Percentiles rank a stretch among this genome's conserved stretches.
Conservation (phyloP, 495 filamentous ascomycete genomes). For the Delitschia confertaspora region DNA sequence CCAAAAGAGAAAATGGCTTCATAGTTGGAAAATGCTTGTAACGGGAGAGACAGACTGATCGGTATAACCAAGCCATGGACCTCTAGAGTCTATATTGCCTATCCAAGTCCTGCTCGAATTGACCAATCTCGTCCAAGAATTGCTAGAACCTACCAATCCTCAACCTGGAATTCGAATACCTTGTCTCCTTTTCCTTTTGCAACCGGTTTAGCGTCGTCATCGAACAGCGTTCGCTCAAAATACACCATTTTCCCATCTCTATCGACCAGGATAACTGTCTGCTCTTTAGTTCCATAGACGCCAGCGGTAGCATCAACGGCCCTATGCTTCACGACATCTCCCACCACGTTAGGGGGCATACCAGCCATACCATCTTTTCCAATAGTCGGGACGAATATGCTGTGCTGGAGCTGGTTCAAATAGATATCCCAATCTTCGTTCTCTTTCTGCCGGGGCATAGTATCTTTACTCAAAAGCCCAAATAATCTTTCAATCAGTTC, state of each 20-base stretch:
- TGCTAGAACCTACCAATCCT: slow-evolving; percentile 35
- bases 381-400: slow-evolving; percentile 76
- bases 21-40: background rate
- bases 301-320: slow-evolving; percentile 41
- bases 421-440: slow-evolving; percentile 59
- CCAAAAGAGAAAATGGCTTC: too few relatives aligned
- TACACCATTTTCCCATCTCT: slow-evolving; percentile 68
- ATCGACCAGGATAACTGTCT: slow-evolving; percentile 76
- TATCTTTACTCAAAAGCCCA: slow-evolving; percentile 59
- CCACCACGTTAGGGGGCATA: slow-evolving; percentile 45
- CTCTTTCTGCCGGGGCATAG: slow-evolving; percentile 52
- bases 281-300: slow-evolving; percentile 86
- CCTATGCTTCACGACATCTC: slow-evolving; percentile 36
- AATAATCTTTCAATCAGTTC: slow-evolving; percentile 64
- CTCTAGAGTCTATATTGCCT: background rate
- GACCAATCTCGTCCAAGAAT: background rate
- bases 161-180: slow-evolving; percentile 55
- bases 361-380: slow-evolving; percentile 42
- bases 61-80: background rate
- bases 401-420: slow-evolving; percentile 59
- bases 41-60: background rate
- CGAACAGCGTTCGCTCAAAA: slow-evolving; percentile 75
- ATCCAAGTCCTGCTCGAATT: too few relatives aligned
- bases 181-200: slow-evolving; percentile 52
- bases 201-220: slow-evolving; percentile 53